phyloP scores from a whole-genome alignment of 2,329 filamentous ascomycete species.

The Apiospora hydei region DNA sequence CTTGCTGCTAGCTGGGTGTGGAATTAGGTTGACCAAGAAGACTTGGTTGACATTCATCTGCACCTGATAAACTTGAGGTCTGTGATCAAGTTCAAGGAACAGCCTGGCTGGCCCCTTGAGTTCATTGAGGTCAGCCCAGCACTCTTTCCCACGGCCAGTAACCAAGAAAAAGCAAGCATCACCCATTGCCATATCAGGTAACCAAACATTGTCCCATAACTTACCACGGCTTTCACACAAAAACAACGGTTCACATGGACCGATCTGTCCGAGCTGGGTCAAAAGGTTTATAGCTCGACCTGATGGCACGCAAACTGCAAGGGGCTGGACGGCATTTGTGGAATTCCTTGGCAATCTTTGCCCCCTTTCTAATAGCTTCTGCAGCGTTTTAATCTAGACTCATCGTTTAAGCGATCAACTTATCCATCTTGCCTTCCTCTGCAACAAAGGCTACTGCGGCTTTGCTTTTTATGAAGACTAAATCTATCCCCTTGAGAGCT shows the following conservation, averaged over 20 bases:
- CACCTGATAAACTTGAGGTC: not conserved
- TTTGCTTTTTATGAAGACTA: not conserved
- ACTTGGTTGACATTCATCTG: not conserved
- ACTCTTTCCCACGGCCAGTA: not conserved
- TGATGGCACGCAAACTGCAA: not conserved
- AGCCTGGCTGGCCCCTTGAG: not conserved
- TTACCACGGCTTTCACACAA: not conserved
- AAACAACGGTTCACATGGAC: not conserved
- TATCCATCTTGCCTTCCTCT: not conserved
- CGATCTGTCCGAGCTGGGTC: not conserved
- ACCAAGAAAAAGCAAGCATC: not conserved
- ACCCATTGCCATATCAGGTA: not conserved
- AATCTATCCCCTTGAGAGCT: not conserved
- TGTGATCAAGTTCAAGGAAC: slow-evolving; percentile 4
- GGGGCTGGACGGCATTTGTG: not conserved
- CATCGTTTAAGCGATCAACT: not conserved
- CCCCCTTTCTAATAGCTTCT: not conserved
- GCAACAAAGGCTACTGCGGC: not conserved
- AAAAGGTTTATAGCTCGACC: not conserved
- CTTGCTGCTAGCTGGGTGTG: slow-evolving; percentile 10
- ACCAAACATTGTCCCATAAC: not conserved
- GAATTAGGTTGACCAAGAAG: not conserved
- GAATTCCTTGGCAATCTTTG: not conserved
- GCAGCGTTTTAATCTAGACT: not conserved
- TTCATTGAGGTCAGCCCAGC: not conserved